phyloP scores from a whole-genome alignment of 176 grass and related monocot genomes.

The Canna indica region DNA sequence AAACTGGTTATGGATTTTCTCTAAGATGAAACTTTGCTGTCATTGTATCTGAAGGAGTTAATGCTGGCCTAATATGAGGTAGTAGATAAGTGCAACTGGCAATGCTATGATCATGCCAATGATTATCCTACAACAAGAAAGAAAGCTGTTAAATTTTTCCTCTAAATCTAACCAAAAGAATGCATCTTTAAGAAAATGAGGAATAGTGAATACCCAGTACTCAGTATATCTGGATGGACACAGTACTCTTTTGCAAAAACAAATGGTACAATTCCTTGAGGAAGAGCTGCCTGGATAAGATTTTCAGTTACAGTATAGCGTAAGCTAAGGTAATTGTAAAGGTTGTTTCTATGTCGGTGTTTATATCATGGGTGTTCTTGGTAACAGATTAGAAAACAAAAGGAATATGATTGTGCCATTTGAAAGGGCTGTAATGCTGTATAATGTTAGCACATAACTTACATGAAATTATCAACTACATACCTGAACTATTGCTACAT shows the following conservation, averaged over 20 bases:
- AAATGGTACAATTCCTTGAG: slow-evolving; percentile 88
- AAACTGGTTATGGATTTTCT: background rate
- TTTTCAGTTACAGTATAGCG: background rate
- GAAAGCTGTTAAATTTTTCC: slow-evolving; percentile 8
- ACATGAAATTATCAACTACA: background rate
- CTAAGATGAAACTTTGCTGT: background rate
- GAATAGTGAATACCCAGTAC: slow-evolving; percentile 53
- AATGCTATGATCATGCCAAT: slow-evolving; percentile 74
- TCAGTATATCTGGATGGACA: slow-evolving; percentile 72
- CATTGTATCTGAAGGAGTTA: slow-evolving; percentile 7
- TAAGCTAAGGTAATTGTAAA: background rate
- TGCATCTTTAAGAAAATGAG: background rate
- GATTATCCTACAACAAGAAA: slow-evolving; percentile 51
- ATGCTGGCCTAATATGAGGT: slow-evolving; percentile 44
- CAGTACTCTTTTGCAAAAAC: slow-evolving; percentile 85
- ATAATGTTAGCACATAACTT: background rate
- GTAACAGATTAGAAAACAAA: background rate
- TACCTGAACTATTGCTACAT: slow-evolving; percentile 84
- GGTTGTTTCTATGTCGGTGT: background rate
- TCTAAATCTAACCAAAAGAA: background rate
- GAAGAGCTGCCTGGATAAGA: slow-evolving; percentile 63
- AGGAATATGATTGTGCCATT: background rate
- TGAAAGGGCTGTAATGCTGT: background rate
- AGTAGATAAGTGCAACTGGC: slow-evolving; percentile 64
- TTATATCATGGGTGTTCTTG: background rate